Evolutionary conservation across 2,329 filamentous ascomycete genomes (phyloP).

Genomic region (Trichophyton schoenleinii): DNA sequence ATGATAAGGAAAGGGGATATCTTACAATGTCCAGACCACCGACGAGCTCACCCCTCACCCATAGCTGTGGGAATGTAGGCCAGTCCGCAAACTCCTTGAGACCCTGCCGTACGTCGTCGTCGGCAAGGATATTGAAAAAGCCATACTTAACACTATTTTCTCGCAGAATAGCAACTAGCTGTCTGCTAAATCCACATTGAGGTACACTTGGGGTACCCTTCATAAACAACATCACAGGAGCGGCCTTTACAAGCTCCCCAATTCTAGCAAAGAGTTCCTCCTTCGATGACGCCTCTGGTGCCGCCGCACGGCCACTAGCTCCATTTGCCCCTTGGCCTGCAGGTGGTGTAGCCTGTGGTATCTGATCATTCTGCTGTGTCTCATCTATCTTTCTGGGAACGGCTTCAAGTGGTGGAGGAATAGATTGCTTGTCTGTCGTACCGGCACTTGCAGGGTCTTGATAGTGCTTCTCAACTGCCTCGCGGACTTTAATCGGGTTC

Average conservation of each 20-base stretch:
- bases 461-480: constrained; percentile 72
- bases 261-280: constrained; percentile 77
- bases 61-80: constrained; percentile 95
- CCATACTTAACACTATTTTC: constrained; percentile 91
- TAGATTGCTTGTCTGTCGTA: constrained; percentile 24
- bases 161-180: constrained; percentile 72
- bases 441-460: constrained; percentile 31
- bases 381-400: constrained; percentile 23
- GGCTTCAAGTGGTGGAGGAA: constrained; percentile 29
- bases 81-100: constrained; percentile 97
- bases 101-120: constrained; percentile 92
- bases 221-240: constrained; percentile 98
- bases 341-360: constrained; percentile 16
- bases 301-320: constrained; percentile 8
- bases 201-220: constrained; percentile 83
- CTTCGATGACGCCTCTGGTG: constrained; percentile 44
- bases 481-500: constrained; percentile 72
- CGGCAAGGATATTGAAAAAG: constrained; percentile 97
- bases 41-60: constrained; percentile 79
- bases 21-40: constrained; percentile 92
- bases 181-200: constrained; percentile 85
- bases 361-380: constrained; percentile 15
- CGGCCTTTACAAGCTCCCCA: constrained; percentile 77
- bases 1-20: constrained; percentile 15
- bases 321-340: constrained; percentile 17